phyloP scores from a whole-genome alignment of 2,329 filamentous ascomycete genomes.

The Trichoderma atroviride region DNA sequence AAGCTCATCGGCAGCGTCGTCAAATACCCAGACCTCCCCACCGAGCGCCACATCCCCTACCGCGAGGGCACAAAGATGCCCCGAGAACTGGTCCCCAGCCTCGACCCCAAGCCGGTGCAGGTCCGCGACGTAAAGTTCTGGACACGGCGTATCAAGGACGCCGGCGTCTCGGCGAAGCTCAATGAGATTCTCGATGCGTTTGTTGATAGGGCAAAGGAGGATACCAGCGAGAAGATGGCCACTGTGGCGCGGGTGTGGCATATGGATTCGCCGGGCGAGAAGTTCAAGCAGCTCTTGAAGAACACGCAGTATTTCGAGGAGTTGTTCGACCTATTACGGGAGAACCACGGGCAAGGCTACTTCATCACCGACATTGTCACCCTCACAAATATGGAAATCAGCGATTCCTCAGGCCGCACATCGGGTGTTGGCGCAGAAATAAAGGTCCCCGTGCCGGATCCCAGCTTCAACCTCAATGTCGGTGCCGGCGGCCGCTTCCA shows the following conservation, averaged over 20 bases:
- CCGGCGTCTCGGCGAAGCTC: constrained; percentile 32
- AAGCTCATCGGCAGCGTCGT: constrained; percentile 38
- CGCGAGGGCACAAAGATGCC: constrained; percentile 28
- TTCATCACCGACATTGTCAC: constrained; percentile 37
- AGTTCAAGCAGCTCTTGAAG: constrained; percentile 36
- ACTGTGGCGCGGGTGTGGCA: constrained; percentile 38
- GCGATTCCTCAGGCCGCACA: constrained; percentile 25
- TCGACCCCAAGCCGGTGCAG: constrained; percentile 36
- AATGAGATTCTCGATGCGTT: constrained; percentile 36
- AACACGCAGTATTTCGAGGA: constrained; percentile 36
- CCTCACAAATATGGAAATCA: constrained; percentile 34
- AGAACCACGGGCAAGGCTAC: constrained; percentile 33
- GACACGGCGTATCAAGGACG: constrained; percentile 35
- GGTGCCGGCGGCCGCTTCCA: constrained; percentile 29
- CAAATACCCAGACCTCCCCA: constrained; percentile 35
- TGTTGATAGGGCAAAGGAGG: constrained; percentile 32
- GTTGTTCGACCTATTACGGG: constrained; percentile 34
- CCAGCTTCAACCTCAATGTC: constrained; percentile 30
- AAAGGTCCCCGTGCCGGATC: constrained; percentile 31
- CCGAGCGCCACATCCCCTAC: constrained; percentile 35
- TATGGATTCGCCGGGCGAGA: constrained; percentile 37
- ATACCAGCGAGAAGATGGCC: constrained; percentile 31
- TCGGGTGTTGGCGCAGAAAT: constrained; percentile 28
- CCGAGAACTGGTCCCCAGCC: constrained; percentile 32
- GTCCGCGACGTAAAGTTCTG: constrained; percentile 37